phyloP scores from a whole-genome alignment of 2,329 filamentous ascomycete genomes.

The Metarhizium anisopliae region DNA sequence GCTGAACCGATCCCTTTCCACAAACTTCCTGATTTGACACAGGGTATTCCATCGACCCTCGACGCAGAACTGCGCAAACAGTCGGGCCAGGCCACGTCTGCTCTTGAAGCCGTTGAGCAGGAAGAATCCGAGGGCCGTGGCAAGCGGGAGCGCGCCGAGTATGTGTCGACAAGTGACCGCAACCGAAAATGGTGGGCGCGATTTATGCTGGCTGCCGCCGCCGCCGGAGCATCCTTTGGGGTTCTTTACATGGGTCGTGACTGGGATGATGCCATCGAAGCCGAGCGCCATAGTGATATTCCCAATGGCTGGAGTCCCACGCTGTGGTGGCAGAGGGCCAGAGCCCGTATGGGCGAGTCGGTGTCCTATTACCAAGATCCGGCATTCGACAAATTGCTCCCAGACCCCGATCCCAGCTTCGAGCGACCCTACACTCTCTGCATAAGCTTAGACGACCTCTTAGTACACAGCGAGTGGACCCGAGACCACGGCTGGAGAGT shows the following conservation, averaged over 20 bases:
- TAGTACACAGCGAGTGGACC: conserved; percentile 91
- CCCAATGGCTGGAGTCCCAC: conserved; percentile 70
- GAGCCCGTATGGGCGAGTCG: conserved; percentile 64
- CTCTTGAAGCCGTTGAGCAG: conserved; percentile 28
- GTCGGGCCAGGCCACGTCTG: conserved; percentile 24
- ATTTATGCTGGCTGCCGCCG: conserved; percentile 57
- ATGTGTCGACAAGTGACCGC: conserved; percentile 84
- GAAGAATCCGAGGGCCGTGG: conserved; percentile 20
- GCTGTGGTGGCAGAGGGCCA: conserved; percentile 74
- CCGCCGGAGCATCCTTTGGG: conserved; percentile 46
- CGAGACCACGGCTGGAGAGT: conserved; percentile 91
- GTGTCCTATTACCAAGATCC: conserved; percentile 94
- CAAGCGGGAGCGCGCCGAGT: conserved; percentile 55
- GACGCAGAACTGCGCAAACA: conserved; percentile 58
- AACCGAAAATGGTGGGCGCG: conserved; percentile 69
- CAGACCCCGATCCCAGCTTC: conserved; percentile 68
- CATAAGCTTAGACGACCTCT: conserved; percentile 83
- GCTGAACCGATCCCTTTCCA: conserved; percentile 43
- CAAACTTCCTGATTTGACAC: conserved; percentile 82
- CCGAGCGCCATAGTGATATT: conserved; percentile 56
- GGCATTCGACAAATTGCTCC: conserved; percentile 86
- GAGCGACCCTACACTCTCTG: conserved; percentile 88
- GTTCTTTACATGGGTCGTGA: conserved; percentile 75
- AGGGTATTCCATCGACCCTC: conserved; percentile 87
- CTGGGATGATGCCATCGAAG: conserved; percentile 78